phyloP scores from a whole-genome alignment of 208 protist species.

The Trypanosoma lewisi region DNA sequence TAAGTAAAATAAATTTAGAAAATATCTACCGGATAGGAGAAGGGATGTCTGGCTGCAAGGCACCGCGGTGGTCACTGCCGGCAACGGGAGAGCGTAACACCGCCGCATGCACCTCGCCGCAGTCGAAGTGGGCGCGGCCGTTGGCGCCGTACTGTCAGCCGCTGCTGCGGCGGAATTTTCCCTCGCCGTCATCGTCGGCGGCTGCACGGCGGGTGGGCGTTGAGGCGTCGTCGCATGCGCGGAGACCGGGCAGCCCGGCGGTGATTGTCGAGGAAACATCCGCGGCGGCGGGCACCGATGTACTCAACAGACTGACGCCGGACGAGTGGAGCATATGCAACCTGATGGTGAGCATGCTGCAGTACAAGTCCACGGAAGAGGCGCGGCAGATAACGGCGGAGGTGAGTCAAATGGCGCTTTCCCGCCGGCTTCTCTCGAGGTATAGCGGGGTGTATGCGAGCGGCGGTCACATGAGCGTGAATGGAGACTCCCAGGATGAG shows the following conservation, averaged over 20 bases:
- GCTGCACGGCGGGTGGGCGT: neutral
- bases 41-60: neutral
- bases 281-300: neutral
- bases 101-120: neutral
- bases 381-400: constrained; percentile 18
- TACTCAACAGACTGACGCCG: constrained; percentile 6
- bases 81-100: neutral
- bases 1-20: too few species aligned
- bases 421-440: constrained; percentile 19
- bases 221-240: constrained; percentile 1
- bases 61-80: neutral
- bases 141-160: constrained; percentile 2
- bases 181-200: neutral
- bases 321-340: constrained; percentile 29
- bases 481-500: neutral
- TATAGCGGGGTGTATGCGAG: constrained; percentile 29
- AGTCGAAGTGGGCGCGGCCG: neutral
- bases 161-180: neutral
- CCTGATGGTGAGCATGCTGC: constrained; percentile 19
- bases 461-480: neutral
- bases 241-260: neutral
- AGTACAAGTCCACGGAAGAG: constrained; percentile 20
- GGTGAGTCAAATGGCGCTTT: constrained; percentile 12
- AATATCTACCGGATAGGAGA: too few species aligned
- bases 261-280: too few species aligned